Evolutionary conservation across 176 grass and related monocot species (phyloP), one percentile per base, ranked within the genome.

Genomic region (Chrysopogon serrulatus): DNA sequence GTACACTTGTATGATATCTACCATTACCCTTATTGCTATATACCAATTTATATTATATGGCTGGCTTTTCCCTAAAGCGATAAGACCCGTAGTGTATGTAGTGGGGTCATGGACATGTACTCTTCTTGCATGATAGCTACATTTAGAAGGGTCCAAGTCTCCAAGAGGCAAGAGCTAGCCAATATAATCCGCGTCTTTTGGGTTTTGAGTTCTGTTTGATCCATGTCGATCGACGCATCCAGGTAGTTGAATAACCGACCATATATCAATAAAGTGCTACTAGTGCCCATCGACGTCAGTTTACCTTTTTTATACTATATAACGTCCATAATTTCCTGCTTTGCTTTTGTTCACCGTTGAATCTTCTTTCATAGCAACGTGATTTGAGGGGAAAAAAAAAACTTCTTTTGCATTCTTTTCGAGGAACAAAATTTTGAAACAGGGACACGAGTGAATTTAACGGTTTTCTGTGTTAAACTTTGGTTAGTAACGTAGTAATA

Each of bases 31-130:
- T n/a, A n/a, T n/a, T n/a, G n/a, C n/a, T n/a, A n/a, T n/a, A n/a
- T n/a, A n/a, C n/a, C n/a, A n/a, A n/a, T n/a, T n/a, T n/a, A n/a
- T 16, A 61, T 26, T 17, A 8, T 56, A 56, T 23, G 51, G 49
- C 82, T 28, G 64, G 63, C 77, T 42, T 89, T 85, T 77, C 65
- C 71, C 5, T 36, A n/a, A n/a, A n/a, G 73, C 43, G 65, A 73
- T 78, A 86, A 77, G 88, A 78, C 6, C 57, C n/a, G n/a, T n/a
- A n/a, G n/a, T n/a, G n/a, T n/a, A n/a, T 5, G 31, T 40, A 41
- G 54, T 60, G 56, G 56, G 56, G 10, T 23, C 23, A 54, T n/a
- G n/a, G 49, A 23, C n/a, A n/a, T n/a, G n/a, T n/a, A n/a, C n/a
- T n/a, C n/a, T n/a, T n/a, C n/a, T n/a, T n/a, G n/a, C n/a, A n/a